Evolutionary conservation across 345 rosid species (phyloP).

Genomic region (Viola odorata): DNA sequence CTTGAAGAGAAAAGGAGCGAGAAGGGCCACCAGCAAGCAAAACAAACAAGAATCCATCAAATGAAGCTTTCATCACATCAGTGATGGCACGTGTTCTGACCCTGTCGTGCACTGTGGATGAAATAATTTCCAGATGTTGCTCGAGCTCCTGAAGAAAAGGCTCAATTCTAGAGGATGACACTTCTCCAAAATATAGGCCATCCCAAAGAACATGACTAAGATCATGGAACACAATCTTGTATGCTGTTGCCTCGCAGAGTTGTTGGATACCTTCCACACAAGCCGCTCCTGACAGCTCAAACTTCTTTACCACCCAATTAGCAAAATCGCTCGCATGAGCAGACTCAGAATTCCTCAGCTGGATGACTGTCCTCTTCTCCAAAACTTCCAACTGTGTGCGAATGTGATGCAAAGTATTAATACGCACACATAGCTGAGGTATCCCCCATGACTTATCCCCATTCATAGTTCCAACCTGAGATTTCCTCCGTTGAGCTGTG

Average conservation of each 20-base stretch:
- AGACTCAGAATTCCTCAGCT: slow-evolving; percentile 75
- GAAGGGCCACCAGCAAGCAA: slow-evolving; percentile 95
- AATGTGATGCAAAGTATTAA: slow-evolving; percentile 73
- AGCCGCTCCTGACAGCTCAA: slow-evolving; percentile 72
- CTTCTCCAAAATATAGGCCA: slow-evolving; percentile 75
- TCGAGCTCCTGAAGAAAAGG: slow-evolving; percentile 74
- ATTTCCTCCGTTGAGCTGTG: slow-evolving; percentile 41
- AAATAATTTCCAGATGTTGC: slow-evolving; percentile 48
- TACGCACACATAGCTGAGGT: slow-evolving; percentile 75
- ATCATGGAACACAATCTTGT: slow-evolving; percentile 79
- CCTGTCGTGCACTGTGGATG: slow-evolving; percentile 71
- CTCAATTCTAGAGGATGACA: slow-evolving; percentile 74
- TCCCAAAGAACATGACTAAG: slow-evolving; percentile 84
- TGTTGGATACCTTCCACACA: slow-evolving; percentile 87
- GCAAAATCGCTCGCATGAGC: slow-evolving; percentile 64
- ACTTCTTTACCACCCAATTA: slow-evolving; percentile 62
- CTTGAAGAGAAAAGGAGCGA: slow-evolving; percentile 69
- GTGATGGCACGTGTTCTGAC: slow-evolving; percentile 76
- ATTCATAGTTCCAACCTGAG: slow-evolving; percentile 47
- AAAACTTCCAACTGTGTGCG: slow-evolving; percentile 62
- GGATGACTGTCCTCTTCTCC: slow-evolving; percentile 74
- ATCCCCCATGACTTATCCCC: slow-evolving; percentile 46
- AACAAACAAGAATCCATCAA: slow-evolving; percentile 82
- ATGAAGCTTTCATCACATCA: slow-evolving; percentile 83
- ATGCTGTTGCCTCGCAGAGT: slow-evolving; percentile 74